Evolutionary conservation across 257 asterid genomes (phyloP).

Genomic region (Scutellaria baicalensis): DNA sequence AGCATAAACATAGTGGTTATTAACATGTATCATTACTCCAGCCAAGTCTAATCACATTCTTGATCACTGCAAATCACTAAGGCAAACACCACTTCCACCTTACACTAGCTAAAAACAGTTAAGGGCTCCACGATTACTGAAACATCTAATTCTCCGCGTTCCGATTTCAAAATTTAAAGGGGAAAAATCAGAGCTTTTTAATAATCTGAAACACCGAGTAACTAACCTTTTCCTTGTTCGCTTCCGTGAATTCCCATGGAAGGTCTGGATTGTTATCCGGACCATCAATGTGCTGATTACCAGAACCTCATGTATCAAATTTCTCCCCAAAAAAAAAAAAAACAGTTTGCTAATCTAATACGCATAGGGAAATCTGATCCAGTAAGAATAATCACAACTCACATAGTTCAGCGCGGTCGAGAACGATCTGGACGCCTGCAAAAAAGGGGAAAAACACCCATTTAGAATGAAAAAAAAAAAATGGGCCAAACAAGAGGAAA

Average conservation of each 20-base stretch:
- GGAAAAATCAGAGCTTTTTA: neutral
- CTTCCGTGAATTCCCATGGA: conserved; percentile 72
- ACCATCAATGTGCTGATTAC: conserved; percentile 67
- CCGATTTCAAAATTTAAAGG: neutral
- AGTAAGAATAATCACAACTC: conserved; percentile 19
- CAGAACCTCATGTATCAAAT: conserved; percentile 1
- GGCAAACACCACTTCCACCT: neutral
- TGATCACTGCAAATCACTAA: neutral
- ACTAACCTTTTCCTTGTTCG: conserved; percentile 65
- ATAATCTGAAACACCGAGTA: neutral
- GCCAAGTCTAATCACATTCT: neutral
- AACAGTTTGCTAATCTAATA: neutral
- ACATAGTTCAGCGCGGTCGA: conserved; percentile 90
- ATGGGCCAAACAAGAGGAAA: neutral
- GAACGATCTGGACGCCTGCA: conserved; percentile 70
- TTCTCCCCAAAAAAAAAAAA: neutral
- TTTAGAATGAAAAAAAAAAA: neutral
- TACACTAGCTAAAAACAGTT: neutral
- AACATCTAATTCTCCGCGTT: neutral
- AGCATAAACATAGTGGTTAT: neutral
- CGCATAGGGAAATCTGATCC: neutral
- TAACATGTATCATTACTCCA: neutral
- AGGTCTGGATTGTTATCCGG: conserved; percentile 79
- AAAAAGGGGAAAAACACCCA: conserved; percentile 8
- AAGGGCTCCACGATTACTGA: neutral